Evolutionary conservation across 306 rosid species (phyloP).

Genomic region (Erythrophleum fordii): DNA sequence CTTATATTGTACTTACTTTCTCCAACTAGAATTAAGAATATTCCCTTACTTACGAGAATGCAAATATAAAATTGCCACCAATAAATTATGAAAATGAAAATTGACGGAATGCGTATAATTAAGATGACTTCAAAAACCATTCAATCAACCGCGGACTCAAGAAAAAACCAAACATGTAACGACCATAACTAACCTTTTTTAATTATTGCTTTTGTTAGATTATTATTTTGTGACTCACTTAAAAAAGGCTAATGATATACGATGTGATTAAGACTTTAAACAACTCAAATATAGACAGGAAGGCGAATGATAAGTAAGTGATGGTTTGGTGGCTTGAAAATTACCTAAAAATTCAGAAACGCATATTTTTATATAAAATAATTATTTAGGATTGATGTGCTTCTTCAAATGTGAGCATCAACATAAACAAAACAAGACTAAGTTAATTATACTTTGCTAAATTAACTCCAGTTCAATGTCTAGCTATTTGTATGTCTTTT

Average conservation of each 20-base stretch:
- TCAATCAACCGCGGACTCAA: not conserved
- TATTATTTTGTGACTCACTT: not conserved
- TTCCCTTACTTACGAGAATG: not conserved
- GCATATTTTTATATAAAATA: not conserved
- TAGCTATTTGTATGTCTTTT: not conserved
- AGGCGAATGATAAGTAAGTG: constrained; percentile 4
- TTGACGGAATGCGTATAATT: not conserved
- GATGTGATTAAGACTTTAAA: not conserved
- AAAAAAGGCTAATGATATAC: not conserved
- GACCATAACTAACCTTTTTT: not conserved
- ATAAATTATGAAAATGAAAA: not conserved
- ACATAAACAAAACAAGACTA: not conserved
- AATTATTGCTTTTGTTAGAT: not conserved
- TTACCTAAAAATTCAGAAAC: not conserved
- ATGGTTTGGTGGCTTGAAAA: constrained; percentile 34
- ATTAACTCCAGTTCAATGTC: not conserved
- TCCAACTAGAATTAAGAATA: no score
- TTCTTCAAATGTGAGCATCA: not conserved
- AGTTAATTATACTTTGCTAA: no score
- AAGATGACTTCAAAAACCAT: not conserved
- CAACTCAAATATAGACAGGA: not conserved
- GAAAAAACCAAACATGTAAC: not conserved
- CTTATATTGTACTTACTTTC: no score
- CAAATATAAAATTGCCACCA: not conserved
- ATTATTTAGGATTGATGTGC: not conserved